A percentile compares a stretch with the other conserved stretches of the same genome.
Evolutionary conservation across 192 early-diverging fungal genomes (phyloP).

Genomic region (Coemansia asiatica): DNA sequence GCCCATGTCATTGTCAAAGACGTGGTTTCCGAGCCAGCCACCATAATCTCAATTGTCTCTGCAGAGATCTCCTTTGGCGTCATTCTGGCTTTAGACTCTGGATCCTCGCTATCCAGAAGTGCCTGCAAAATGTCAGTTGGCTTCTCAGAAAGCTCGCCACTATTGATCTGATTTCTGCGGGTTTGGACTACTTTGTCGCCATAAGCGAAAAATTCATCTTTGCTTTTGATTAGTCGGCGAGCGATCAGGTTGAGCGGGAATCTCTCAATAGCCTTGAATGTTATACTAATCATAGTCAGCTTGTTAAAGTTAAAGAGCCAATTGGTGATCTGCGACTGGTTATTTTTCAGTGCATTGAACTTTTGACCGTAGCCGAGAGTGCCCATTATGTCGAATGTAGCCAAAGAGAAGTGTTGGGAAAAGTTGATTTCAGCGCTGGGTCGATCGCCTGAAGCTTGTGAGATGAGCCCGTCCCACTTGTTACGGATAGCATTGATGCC

Average conservation of each 20-base stretch:
- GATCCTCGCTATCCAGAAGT: slow-evolving; percentile 43
- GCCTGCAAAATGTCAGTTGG: slow-evolving; percentile 37
- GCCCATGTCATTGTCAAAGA: slow-evolving; percentile 33
- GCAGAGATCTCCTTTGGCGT: slow-evolving; percentile 27
- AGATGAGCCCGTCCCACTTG: slow-evolving; percentile 27
- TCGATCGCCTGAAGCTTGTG: neutral
- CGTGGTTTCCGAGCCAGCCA: slow-evolving; percentile 42
- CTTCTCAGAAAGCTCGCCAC: slow-evolving; percentile 8
- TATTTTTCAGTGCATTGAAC: slow-evolving; percentile 28
- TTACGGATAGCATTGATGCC: slow-evolving; percentile 21
- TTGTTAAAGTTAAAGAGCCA: slow-evolving; percentile 23
- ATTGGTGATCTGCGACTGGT: slow-evolving; percentile 15
- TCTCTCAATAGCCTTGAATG: neutral
- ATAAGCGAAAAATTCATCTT: slow-evolving; percentile 28
- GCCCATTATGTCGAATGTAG: slow-evolving; percentile 32
- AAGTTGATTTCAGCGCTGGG: slow-evolving; percentile 15
- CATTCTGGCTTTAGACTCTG: slow-evolving; percentile 32
- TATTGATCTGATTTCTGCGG: slow-evolving; percentile 4
- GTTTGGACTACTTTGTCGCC: slow-evolving; percentile 18
- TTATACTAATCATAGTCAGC: slow-evolving; percentile 3
- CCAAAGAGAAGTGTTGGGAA: slow-evolving; percentile 21
- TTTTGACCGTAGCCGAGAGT: slow-evolving; percentile 38
- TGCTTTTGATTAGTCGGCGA: slow-evolving; percentile 9
- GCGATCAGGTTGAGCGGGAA: neutral
- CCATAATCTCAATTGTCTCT: slow-evolving; percentile 39